Conservation (phyloP, 306 rosid species). For the Cicer pinnatifidum region DNA sequence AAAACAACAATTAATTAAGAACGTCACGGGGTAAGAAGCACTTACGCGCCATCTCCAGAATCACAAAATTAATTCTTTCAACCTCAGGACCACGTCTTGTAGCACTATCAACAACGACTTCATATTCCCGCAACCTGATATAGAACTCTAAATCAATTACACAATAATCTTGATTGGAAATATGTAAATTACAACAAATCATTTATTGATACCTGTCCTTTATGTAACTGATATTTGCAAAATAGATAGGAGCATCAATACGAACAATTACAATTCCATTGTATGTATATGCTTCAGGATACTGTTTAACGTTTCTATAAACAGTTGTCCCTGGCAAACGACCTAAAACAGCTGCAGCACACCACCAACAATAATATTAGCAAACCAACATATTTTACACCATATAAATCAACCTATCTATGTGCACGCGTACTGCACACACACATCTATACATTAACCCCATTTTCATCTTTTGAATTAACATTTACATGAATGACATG, state of each 20-base stretch:
- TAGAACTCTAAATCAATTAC: slow-evolving; percentile 40
- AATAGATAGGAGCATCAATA: slow-evolving; percentile 91
- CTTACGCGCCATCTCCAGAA: slow-evolving; percentile 97
- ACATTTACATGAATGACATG: neutral
- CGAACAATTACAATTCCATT: slow-evolving; percentile 96
- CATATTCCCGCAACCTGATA: slow-evolving; percentile 88
- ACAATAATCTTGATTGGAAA: slow-evolving; percentile 31
- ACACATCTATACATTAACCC: neutral
- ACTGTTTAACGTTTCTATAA: slow-evolving; percentile 82
- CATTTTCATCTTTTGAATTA: slow-evolving; percentile 8
- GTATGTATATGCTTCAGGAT: slow-evolving; percentile 93
- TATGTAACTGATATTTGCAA: slow-evolving; percentile 86
- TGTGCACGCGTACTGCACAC: neutral
- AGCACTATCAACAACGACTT: slow-evolving; percentile 71
- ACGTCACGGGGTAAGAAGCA: slow-evolving; percentile 43
- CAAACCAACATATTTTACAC: slow-evolving; percentile 24
- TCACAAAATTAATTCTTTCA: slow-evolving; percentile 85
- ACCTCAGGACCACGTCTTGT: slow-evolving; percentile 86
- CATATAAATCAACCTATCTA: neutral
- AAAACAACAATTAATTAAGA: slow-evolving; percentile 26
- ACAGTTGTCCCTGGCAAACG: slow-evolving; percentile 99
- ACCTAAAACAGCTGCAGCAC: slow-evolving; percentile 90
- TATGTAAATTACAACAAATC: slow-evolving; percentile 38
- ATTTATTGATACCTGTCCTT: slow-evolving; percentile 77
- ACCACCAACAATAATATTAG: slow-evolving; percentile 45